Conservation (phyloP, 768 basidiomycete species). For the Tylopilus subfusipes region DNA sequence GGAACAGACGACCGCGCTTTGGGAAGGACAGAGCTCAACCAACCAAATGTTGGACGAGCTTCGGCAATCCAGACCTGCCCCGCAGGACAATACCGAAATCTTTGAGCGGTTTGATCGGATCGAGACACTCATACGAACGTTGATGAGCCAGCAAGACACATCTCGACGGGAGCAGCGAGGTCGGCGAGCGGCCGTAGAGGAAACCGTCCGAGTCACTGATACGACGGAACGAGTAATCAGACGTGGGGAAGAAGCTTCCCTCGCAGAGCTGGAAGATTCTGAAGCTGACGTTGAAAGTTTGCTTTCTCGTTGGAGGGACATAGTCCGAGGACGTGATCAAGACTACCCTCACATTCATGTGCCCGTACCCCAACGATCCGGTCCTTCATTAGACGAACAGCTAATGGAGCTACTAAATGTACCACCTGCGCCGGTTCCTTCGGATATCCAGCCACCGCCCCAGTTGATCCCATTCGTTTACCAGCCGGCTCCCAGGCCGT, state of each 20-base stretch:
- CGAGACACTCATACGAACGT: conserved; percentile 19
- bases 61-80: conserved; percentile 42
- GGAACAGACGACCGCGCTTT: conserved; percentile 55
- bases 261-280: conserved; percentile 30
- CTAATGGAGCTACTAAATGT: conserved; percentile 59
- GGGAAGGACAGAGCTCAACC: conserved; percentile 59
- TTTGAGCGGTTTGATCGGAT: conserved; percentile 29
- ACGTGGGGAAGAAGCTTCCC: conserved; percentile 21
- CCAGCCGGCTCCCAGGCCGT: conserved; percentile 41
- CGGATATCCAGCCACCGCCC: conserved; percentile 47
- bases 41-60: conserved; percentile 63
- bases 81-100: conserved; percentile 40
- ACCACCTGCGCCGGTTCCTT: conserved; percentile 37
- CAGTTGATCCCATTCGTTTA: conserved; percentile 52
- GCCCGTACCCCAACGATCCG: conserved; percentile 40
- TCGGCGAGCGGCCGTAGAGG: not conserved
- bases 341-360: conserved; percentile 38
- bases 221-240: conserved; percentile 14
- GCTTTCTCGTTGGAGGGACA: conserved; percentile 26
- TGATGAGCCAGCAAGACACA: conserved; percentile 8
- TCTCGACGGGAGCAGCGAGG: not conserved
- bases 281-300: conserved; percentile 25
- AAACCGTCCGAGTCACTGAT: conserved; percentile 16
- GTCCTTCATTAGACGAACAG: conserved; percentile 55
- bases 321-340: conserved; percentile 27